These are phyloP conservation scores for Coemansia sp. DNA, from an alignment of 192 early-diverging fungal genomes.

Conservation along the genomic window DNA sequence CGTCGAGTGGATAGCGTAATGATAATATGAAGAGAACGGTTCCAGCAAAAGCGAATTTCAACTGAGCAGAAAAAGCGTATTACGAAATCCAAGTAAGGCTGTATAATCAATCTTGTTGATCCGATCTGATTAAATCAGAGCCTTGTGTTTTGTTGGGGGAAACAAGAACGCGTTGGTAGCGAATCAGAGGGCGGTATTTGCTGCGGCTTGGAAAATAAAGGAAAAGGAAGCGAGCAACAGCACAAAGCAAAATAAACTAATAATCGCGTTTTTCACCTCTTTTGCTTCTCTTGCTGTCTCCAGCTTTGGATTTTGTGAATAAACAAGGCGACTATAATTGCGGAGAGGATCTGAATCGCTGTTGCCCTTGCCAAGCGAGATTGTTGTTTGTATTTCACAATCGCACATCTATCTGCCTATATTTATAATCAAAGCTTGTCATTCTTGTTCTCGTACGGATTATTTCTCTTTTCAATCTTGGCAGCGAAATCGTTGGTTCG, in stretches of 20 bases:
- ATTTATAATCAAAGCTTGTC: slow-evolving; percentile 1
- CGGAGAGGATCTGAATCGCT: slow-evolving; percentile 9
- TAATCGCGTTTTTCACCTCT: neutral
- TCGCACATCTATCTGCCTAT: slow-evolving; percentile 3
- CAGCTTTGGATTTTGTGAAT: slow-evolving; percentile 14
- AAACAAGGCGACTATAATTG: slow-evolving; percentile 12
- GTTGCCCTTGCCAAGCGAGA: neutral
- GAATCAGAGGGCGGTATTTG: neutral
- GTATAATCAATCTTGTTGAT: too few species aligned
- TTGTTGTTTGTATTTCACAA: slow-evolving; percentile 1
- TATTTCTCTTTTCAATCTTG: neutral
- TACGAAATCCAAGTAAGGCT: neutral
- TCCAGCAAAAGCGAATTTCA: too few species aligned
- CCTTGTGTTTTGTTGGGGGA: slow-evolving; percentile 12
- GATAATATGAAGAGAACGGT: neutral
- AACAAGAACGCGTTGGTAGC: neutral
- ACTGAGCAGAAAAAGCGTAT: too few species aligned
- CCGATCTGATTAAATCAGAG: neutral
- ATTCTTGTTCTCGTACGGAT: neutral
- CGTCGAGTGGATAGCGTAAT: neutral
- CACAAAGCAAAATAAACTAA: neutral
- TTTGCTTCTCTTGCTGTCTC: slow-evolving; percentile 17
- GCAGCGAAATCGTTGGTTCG: neutral
- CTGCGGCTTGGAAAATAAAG: neutral
- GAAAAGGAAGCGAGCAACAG: neutral